phyloP scores from a whole-genome alignment of 306 rosid genomes.

The Trifolium dubium region DNA sequence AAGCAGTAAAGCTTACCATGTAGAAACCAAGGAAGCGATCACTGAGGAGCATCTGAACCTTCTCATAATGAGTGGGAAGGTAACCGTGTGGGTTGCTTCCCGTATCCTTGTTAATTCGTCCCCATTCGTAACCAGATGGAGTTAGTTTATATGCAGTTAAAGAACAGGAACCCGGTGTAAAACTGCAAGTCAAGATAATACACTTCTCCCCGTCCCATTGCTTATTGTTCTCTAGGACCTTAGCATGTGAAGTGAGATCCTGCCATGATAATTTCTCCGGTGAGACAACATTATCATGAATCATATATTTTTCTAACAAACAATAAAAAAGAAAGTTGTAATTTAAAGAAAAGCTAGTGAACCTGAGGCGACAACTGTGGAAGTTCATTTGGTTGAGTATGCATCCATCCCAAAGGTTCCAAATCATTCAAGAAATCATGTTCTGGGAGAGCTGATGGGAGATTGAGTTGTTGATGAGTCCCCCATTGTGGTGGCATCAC shows the following conservation, averaged over 20 bases:
- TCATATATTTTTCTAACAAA: too few species aligned
- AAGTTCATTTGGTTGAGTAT: constrained; percentile 98
- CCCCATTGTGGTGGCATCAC: constrained; percentile 99
- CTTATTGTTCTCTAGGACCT: constrained; percentile 89
- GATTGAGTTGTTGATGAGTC: constrained; percentile 97
- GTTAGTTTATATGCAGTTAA: constrained; percentile 94
- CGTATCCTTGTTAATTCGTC: constrained; percentile 90
- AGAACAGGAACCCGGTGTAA: constrained; percentile 98
- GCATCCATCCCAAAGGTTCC: constrained; percentile 99
- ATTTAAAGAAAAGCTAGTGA: too few species aligned
- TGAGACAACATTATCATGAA: too few species aligned
- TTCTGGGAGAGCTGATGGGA: constrained; percentile 94
- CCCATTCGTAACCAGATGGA: constrained; percentile 99
- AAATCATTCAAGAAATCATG: constrained; percentile 95
- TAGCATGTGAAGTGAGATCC: constrained; percentile 97
- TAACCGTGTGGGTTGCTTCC: constrained; percentile 99
- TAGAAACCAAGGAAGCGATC: constrained; percentile 98
- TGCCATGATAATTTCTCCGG: too few species aligned
- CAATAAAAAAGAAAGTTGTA: too few species aligned
- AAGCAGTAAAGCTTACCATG: constrained; percentile 46
- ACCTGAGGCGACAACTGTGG: constrained; percentile 98
- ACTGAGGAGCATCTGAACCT: constrained; percentile 99
- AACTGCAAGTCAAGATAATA: constrained; percentile 94
- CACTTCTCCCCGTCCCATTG: constrained; percentile 99
- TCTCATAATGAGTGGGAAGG: constrained; percentile 97